Percentiles rank a stretch among this genome's conserved stretches.
phyloP scores from a whole-genome alignment of 352 stramenopile species.

The Phytophthora ohioensis region DNA sequence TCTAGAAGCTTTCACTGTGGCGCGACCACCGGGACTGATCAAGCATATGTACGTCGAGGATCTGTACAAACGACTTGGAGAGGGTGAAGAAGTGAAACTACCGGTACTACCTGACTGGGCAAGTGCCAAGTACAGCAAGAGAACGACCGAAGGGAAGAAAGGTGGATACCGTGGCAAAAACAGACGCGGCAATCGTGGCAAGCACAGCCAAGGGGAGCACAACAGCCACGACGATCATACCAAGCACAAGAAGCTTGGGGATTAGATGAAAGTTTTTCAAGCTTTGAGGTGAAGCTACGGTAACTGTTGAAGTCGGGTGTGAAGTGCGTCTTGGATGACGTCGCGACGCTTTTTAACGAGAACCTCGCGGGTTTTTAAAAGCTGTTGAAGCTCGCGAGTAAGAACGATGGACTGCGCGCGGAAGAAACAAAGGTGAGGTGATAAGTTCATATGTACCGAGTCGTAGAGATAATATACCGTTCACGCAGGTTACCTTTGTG shows the following conservation, averaged over 20 bases:
- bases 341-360: constrained; percentile 51
- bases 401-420: constrained; percentile 59
- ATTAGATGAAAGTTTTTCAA: constrained; percentile 8
- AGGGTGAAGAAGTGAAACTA: constrained; percentile 50
- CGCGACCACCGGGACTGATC: constrained; percentile 78
- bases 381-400: constrained; percentile 57
- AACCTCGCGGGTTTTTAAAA: constrained; percentile 44
- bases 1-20: constrained; percentile 66
- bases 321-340: constrained; percentile 49
- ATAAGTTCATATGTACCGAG: constrained; percentile 1
- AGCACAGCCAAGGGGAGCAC: neutral
- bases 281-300: constrained; percentile 16
- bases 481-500: constrained; percentile 50
- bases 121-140: constrained; percentile 67
- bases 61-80: constrained; percentile 62
- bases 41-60: constrained; percentile 88
- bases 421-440: constrained; percentile 9
- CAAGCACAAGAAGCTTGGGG: constrained; percentile 12
- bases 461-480: constrained; percentile 11
- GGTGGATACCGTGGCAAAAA: constrained; percentile 2
- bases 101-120: constrained; percentile 74
- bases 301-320: constrained; percentile 39
- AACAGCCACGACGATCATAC: neutral
- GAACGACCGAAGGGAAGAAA: constrained; percentile 15
- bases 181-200: constrained; percentile 2